These are phyloP conservation scores for Penicillium aurantiogriseum DNA, from an alignment of 2,329 filamentous ascomycete genomes.

Conservation along the genomic window DNA sequence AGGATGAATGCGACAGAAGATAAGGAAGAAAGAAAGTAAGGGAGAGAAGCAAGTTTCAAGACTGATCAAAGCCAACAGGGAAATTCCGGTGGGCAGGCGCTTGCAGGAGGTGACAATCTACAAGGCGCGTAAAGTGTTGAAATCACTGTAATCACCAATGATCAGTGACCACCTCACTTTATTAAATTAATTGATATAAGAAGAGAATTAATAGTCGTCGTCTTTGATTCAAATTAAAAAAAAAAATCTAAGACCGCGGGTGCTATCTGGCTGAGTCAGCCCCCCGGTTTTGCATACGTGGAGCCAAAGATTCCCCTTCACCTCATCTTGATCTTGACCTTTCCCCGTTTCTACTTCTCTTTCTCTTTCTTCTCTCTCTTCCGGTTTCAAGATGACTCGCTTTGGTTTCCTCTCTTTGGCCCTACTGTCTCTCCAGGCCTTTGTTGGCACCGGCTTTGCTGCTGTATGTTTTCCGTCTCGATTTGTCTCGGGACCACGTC, in stretches of 20 bases:
- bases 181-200: constrained; percentile 11
- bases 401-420: constrained; percentile 71
- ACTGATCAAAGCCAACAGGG: constrained; percentile 6
- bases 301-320: constrained; percentile 25
- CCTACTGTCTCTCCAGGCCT: constrained; percentile 67
- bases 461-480: constrained; percentile 52
- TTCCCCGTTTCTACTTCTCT: not conserved
- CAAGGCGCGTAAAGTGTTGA: constrained; percentile 12
- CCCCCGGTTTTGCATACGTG: constrained; percentile 28
- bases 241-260: constrained; percentile 11
- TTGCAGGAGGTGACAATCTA: constrained; percentile 17
- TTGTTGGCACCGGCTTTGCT: constrained; percentile 62
- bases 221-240: constrained; percentile 3
- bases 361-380: constrained; percentile 12
- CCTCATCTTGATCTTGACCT: constrained; percentile 9
- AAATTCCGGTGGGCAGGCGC: constrained; percentile 14
- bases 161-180: not conserved
- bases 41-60: constrained; percentile 8
- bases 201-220: not conserved
- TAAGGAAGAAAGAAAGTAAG: constrained; percentile 7
- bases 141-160: not conserved
- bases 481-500: constrained; percentile 1
- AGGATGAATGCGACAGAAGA: constrained; percentile 8
- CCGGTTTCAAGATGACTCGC: constrained; percentile 62
- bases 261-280: constrained; percentile 21